Conservation (phyloP, 495 filamentous ascomycete species). For the Polyplosphaeria fusca region DNA sequence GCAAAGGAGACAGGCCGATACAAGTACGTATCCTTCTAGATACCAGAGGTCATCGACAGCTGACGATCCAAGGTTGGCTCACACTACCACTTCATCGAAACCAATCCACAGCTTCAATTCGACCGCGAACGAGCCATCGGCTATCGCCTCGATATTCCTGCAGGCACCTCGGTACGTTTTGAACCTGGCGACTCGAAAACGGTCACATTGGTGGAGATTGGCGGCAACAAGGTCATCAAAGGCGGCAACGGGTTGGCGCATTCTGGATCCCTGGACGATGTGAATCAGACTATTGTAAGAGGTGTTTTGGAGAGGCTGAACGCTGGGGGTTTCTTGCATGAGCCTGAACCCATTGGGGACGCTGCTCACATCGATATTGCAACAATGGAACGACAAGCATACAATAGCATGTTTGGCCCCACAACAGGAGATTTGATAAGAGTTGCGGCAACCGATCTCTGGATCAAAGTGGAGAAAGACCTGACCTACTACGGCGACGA, state of each 20-base stretch:
- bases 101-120: conserved; percentile 85
- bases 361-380: conserved; percentile 53
- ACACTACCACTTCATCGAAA: conserved; percentile 96
- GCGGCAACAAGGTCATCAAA: conserved; percentile 72
- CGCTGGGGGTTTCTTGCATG: conserved; percentile 72
- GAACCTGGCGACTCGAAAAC: conserved; percentile 93
- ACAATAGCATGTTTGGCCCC: conserved; percentile 87
- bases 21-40: conserved; percentile 66
- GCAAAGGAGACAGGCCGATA: conserved; percentile 85
- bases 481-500: conserved; percentile 84
- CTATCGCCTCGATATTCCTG: conserved; percentile 82
- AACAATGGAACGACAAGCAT: conserved; percentile 73
- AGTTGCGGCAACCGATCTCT: conserved; percentile 81
- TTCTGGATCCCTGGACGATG: conserved; percentile 64
- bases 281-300: conserved; percentile 53
- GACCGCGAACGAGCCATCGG: conserved; percentile 84
- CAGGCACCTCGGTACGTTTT: conserved; percentile 90
- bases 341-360: conserved; percentile 60
- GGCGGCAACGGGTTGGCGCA: conserved; percentile 80
- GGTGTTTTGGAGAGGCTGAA: conserved; percentile 66
- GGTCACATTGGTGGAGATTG: conserved; percentile 90
- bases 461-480: conserved; percentile 90
- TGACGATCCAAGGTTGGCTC: conserved; percentile 62
- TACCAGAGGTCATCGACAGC: too few relatives aligned
- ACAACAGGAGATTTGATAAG: conserved; percentile 82